A percentile compares a stretch with the other conserved stretches of the same genome.
phyloP scores from a whole-genome alignment of 2,329 filamentous ascomycete species.

The Aspergillus viridinutans region DNA sequence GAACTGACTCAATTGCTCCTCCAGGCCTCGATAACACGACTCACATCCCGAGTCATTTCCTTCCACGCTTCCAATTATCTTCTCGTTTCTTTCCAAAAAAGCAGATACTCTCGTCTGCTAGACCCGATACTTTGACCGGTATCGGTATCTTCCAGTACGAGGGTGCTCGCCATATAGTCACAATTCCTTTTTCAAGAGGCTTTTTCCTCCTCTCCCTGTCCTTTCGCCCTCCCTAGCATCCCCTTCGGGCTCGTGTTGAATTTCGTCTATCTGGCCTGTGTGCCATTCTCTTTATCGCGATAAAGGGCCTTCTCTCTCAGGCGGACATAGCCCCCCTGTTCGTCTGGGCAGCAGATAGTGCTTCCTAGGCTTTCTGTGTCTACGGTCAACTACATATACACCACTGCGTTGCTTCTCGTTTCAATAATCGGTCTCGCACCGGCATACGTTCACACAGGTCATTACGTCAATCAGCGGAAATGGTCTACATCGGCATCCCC shows the following conservation, averaged over 20 bases:
- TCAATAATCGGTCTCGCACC: neutral
- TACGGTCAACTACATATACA: conserved; percentile 15
- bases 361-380: conserved; percentile 58
- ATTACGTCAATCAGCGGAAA: conserved; percentile 43
- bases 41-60: conserved; percentile 21
- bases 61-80: conserved; percentile 11
- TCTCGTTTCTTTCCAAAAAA: conserved; percentile 23
- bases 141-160: conserved; percentile 76
- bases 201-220: conserved; percentile 73
- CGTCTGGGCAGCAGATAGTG: conserved; percentile 97
- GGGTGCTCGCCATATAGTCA: conserved; percentile 61
- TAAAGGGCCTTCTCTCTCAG: conserved; percentile 96
- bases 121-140: conserved; percentile 78
- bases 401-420: conserved; percentile 10
- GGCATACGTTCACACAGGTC: conserved; percentile 16
- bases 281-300: conserved; percentile 68
- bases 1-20: conserved; percentile 15
- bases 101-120: conserved; percentile 70
- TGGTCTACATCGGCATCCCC: conserved; percentile 80
- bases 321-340: conserved; percentile 81
- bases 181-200: conserved; percentile 80
- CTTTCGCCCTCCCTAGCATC: conserved; percentile 78
- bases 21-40: conserved; percentile 62
- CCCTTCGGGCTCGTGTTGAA: conserved; percentile 51
- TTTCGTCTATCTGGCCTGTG: conserved; percentile 64